phyloP scores from a whole-genome alignment of 192 early-diverging fungal species.

The Backusella tarrabulga region DNA sequence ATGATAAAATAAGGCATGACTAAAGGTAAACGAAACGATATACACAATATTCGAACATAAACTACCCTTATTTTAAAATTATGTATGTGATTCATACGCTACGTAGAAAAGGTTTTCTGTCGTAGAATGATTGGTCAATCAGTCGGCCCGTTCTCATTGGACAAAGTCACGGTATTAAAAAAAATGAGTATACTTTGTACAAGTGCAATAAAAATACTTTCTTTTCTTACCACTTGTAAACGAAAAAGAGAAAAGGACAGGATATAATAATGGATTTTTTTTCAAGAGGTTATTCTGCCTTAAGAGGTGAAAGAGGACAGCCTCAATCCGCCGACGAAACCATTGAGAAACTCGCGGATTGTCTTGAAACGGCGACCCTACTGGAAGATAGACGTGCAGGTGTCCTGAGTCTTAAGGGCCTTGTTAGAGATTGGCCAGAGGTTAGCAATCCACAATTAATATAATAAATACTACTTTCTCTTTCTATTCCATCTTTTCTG shows the following conservation, averaged over 20 bases:
- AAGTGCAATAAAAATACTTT: not conserved
- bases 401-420: slow-evolving; percentile 81
- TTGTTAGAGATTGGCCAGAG: slow-evolving; percentile 79
- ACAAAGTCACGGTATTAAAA: not conserved
- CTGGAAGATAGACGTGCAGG: slow-evolving; percentile 90
- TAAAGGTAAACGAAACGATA: too few species aligned
- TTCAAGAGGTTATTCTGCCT: slow-evolving; percentile 57
- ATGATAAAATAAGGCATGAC: too few species aligned
- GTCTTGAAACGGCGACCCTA: slow-evolving; percentile 79
- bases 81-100: too few species aligned
- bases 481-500: not conserved
- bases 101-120: not conserved
- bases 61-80: too few species aligned
- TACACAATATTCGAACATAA: too few species aligned
- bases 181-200: not conserved
- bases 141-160: not conserved
- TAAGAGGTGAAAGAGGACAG: slow-evolving; percentile 62
- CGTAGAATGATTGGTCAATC: not conserved
- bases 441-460: slow-evolving; percentile 38
- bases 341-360: slow-evolving; percentile 80
- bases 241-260: not conserved
- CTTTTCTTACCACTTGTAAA: not conserved
- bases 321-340: slow-evolving; percentile 70
- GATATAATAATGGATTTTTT: slow-evolving; percentile 56
- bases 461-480: not conserved